These are phyloP conservation scores for Talaromyces nanjingensis DNA, from an alignment of 495 filamentous ascomycete genomes.

Conservation along the genomic window DNA sequence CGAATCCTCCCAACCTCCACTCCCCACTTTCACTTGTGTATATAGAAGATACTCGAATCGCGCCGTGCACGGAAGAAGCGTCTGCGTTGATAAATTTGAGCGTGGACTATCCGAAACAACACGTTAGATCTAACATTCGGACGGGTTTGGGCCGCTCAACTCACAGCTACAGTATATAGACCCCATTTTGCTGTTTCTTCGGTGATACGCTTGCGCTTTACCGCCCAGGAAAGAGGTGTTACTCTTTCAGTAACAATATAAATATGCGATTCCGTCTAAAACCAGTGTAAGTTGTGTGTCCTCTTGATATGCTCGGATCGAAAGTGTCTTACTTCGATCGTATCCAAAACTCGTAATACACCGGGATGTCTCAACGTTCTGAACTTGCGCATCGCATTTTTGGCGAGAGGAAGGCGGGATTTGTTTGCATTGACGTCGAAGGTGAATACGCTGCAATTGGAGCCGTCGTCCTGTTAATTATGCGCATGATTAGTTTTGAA, in stretches of 20 bases:
- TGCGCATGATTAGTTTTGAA: constrained; percentile 4
- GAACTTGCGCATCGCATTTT: constrained; percentile 86
- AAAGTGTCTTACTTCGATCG: constrained; percentile 64
- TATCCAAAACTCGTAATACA: constrained; percentile 86
- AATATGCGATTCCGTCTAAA: constrained; percentile 79
- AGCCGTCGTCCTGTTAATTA: constrained; percentile 70
- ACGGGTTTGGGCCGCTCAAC: constrained; percentile 13
- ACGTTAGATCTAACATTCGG: not conserved
- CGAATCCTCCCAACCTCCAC: constrained; percentile 94
- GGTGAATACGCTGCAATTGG: constrained; percentile 90
- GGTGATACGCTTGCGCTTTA: constrained; percentile 73
- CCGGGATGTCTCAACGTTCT: constrained; percentile 90
- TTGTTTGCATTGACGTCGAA: constrained; percentile 81
- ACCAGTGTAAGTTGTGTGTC: constrained; percentile 11
- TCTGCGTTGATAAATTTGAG: constrained; percentile 95
- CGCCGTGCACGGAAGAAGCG: constrained; percentile 83
- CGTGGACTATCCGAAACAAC: constrained; percentile 53
- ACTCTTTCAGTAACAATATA: constrained; percentile 94
- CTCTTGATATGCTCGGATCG: not conserved
- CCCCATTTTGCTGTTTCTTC: constrained; percentile 96
- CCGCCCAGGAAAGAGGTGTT: constrained; percentile 76
- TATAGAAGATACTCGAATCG: constrained; percentile 73
- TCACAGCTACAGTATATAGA: constrained; percentile 73
- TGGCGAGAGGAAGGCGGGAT: constrained; percentile 74
- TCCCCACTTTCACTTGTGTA: constrained; percentile 93